Conservation (phyloP, 1,284 basidiomycete genomes). For the Boletus holoroseus region DNA sequence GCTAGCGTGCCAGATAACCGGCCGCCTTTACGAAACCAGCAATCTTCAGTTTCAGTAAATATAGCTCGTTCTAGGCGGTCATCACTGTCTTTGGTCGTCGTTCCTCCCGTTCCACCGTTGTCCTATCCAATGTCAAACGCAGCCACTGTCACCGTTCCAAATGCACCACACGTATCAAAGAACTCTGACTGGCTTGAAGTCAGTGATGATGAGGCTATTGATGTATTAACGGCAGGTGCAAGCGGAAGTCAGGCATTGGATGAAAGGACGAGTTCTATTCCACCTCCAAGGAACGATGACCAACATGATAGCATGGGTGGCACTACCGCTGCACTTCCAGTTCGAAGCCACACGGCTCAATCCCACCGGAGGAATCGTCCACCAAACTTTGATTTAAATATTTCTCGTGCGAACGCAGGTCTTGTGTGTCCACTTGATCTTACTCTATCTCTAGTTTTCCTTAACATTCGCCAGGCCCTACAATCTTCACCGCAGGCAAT, state of each 20-base stretch:
- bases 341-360: constrained; percentile 31
- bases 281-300: constrained; percentile 25
- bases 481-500: constrained; percentile 36
- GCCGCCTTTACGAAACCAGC: constrained; percentile 21
- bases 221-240: constrained; percentile 68
- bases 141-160: constrained; percentile 6
- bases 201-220: constrained; percentile 79
- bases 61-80: constrained; percentile 33
- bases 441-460: constrained; percentile 57
- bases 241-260: constrained; percentile 75
- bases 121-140: constrained; percentile 32
- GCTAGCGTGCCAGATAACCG: constrained; percentile 20
- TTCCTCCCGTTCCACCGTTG: constrained; percentile 45
- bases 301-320: constrained; percentile 12
- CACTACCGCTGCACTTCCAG: constrained; percentile 23
- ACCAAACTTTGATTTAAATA: constrained; percentile 56
- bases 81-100: constrained; percentile 54
- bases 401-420: constrained; percentile 37
- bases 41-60: constrained; percentile 30
- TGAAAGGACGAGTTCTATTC: constrained; percentile 66
- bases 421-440: constrained; percentile 42
- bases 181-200: constrained; percentile 62
- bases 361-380: constrained; percentile 50
- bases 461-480: constrained; percentile 60
- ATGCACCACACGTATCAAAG: constrained; percentile 38